A percentile compares a stretch with the other conserved stretches of the same genome.
Evolutionary conservation across 768 basidiomycete species (phyloP).

Genomic region (Pleurotus salmoneostramineus): DNA sequence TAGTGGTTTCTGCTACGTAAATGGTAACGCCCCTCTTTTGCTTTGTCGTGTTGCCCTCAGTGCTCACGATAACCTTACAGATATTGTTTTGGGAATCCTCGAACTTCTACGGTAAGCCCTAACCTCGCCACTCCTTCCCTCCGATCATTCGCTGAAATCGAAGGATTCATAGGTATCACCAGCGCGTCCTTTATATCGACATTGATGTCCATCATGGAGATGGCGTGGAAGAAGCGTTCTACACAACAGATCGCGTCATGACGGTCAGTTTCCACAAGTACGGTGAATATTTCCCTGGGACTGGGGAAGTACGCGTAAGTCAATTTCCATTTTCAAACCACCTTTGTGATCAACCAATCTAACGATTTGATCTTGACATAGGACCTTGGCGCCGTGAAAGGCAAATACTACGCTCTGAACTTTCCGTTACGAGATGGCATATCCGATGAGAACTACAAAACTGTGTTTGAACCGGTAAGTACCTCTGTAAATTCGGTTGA

Average conservation of each 20-base stretch:
- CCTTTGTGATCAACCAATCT: constrained; percentile 53
- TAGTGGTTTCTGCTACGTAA: constrained; percentile 98
- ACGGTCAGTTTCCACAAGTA: constrained; percentile 97
- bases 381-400: constrained; percentile 82
- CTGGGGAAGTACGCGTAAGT: constrained; percentile 33
- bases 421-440: constrained; percentile 94
- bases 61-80: constrained; percentile 18
- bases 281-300: constrained; percentile 92
- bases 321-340: not conserved
- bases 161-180: constrained; percentile 48
- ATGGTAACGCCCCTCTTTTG: constrained; percentile 27
- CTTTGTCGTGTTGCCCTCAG: not conserved
- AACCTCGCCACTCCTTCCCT: not conserved
- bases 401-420: constrained; percentile 88
- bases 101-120: constrained; percentile 47
- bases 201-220: constrained; percentile 99
- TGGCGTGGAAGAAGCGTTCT: constrained; percentile 98
- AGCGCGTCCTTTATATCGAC: constrained; percentile 94
- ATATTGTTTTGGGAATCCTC: constrained; percentile 92
- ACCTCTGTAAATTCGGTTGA: too few relatives aligned
- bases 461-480: constrained; percentile 91
- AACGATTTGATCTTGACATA: too few relatives aligned
- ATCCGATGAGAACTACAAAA: constrained; percentile 81
- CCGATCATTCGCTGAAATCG: not conserved
- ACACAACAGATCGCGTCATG: constrained; percentile 96